These are phyloP conservation scores for Debaryomycetaceae sp. DNA, from an alignment of 1,139 yeast species.

Conservation along the genomic window DNA sequence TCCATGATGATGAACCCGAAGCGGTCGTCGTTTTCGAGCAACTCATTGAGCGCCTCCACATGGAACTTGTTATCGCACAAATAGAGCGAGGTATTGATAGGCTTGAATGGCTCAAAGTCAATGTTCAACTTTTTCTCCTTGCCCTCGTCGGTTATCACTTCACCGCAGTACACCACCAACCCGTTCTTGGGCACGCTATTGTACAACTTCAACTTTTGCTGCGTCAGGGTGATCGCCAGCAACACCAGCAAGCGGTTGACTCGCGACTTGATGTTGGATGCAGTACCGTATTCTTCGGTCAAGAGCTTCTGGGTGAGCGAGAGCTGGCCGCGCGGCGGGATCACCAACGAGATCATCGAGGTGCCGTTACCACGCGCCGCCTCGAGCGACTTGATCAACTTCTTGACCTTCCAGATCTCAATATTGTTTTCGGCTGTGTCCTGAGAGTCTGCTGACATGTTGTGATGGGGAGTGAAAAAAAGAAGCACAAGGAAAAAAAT, in stretches of 20 bases:
- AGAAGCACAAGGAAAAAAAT: not conserved
- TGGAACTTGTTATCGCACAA: constrained; percentile 97
- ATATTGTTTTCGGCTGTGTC: constrained; percentile 81
- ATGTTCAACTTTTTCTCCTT: constrained; percentile 93
- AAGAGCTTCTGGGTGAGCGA: constrained; percentile 84
- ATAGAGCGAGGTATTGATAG: constrained; percentile 92
- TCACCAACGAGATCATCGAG: constrained; percentile 93
- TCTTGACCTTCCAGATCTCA: constrained; percentile 98
- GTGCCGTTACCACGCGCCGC: constrained; percentile 97
- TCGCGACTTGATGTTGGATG: constrained; percentile 94
- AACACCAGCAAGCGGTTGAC: constrained; percentile 92
- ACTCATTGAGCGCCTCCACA: constrained; percentile 91
- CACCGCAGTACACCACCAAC: constrained; percentile 95
- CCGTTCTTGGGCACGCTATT: constrained; percentile 90
- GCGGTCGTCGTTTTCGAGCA: constrained; percentile 90
- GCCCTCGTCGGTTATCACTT: constrained; percentile 94
- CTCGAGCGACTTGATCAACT: constrained; percentile 80
- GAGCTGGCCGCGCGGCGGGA: constrained; percentile 93
- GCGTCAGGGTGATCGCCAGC: constrained; percentile 96
- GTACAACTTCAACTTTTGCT: constrained; percentile 89
- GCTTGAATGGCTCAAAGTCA: constrained; percentile 96
- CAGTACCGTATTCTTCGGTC: constrained; percentile 98
- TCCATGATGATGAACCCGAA: constrained; percentile 98
- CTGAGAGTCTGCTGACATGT: constrained; percentile 30
- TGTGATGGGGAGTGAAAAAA: not conserved